Evolutionary conservation across 2,329 filamentous ascomycete genomes (phyloP), one percentile per base, ranked within the genome.

Genomic region (Phoma sp.): DNA sequence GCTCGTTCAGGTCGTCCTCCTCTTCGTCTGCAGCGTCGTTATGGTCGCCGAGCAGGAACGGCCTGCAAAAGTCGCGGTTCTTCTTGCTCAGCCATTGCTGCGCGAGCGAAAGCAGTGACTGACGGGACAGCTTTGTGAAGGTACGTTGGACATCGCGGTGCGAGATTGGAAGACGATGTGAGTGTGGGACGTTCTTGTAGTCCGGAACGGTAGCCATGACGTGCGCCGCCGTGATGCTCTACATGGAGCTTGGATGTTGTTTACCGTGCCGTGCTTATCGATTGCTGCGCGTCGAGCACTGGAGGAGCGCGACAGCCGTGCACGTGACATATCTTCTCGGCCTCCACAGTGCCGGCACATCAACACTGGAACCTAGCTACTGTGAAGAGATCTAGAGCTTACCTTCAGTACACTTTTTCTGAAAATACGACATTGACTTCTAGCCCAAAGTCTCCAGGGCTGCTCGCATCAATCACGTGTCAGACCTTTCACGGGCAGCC

Each of bases 81-180:
- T 81, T 79, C 43, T 88, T 84, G 52, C 88, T 84, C 3, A 96
- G 85, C 91, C 91, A 96, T 76, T 89, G 83, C 22, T 92, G 81
- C 0, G 84, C 89, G 7, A 96, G 82, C 0, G 86, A 84, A 24
- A 95, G 77, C 22, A 96, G 82, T 0, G 89, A 86, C 41, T 86
- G 78, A 45, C 91, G 86, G 1, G 90, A 89, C 14, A 96, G 82
- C 49, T 87, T 87, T 56, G 80, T 82, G 43, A 96, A 80, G 36
- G 83, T 80, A 72, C 89, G 91, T 60, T 83, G 72, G 43, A 91
- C 83, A 27, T 86, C 80, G 40, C 83, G 78, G 68, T 88, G 89
- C 54, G 83, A 79, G 7, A 88, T 79, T 52, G 86, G 83, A 67
- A 93, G 82, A 64, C 86, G 86, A 60, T 91, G 80, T 25, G 84